Conservation (phyloP, 495 filamentous ascomycete genomes). For the Lepidopterella palustris region DNA sequence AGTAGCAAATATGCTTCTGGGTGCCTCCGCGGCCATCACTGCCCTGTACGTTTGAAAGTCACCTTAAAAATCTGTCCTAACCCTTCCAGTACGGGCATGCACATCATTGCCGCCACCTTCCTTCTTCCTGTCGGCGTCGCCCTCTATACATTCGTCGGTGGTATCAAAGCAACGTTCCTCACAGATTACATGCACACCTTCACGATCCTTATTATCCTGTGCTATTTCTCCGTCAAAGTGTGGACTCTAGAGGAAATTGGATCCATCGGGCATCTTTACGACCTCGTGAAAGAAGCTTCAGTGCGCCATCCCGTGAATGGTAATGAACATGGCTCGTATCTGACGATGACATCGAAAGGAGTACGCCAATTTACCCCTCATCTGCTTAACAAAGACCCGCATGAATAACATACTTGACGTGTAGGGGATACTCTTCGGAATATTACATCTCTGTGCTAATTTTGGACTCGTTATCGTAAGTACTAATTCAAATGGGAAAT, state of each 20-base stretch:
- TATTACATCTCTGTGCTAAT: constrained; percentile 26
- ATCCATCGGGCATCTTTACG: constrained; percentile 21
- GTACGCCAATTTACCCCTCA: too few species aligned
- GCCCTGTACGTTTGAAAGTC: constrained; percentile 13
- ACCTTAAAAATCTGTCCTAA: constrained; percentile 18
- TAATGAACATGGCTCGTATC: constrained; percentile 26
- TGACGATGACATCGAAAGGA: constrained; percentile 27
- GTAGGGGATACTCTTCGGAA: constrained; percentile 25
- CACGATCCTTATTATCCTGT: constrained; percentile 37
- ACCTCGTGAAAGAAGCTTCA: constrained; percentile 20
- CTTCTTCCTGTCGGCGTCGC: constrained; percentile 39
- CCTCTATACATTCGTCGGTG: constrained; percentile 43
- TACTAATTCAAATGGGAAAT: too few species aligned
- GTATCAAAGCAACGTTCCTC: constrained; percentile 44
- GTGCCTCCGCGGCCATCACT: constrained; percentile 35
- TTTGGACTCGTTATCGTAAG: constrained; percentile 25
- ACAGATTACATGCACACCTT: constrained; percentile 22
- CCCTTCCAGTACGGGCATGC: constrained; percentile 37
- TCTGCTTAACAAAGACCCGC: background rate
- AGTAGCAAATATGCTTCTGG: constrained; percentile 43
- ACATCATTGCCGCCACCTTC: constrained; percentile 43
- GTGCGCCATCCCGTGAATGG: constrained; percentile 17
- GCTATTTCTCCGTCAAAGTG: constrained; percentile 38
- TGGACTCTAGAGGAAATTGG: constrained; percentile 24
- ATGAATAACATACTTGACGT: background rate